Evolutionary conservation across 352 stramenopile species (phyloP), one percentile per base, ranked within the genome.

Genomic region (Phytophthora sp.): DNA sequence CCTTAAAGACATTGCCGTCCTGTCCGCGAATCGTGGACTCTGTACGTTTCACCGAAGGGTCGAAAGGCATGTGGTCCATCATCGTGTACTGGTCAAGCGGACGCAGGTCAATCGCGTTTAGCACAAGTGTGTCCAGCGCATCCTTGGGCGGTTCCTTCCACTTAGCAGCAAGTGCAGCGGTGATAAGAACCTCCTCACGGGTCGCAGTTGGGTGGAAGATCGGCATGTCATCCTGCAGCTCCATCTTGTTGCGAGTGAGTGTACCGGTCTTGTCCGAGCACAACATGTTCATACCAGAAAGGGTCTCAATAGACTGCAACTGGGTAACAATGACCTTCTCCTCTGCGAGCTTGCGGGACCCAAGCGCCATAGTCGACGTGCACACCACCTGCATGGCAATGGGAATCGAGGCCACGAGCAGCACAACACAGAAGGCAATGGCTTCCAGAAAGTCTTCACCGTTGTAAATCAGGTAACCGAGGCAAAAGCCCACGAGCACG

Each of bases 181-280:
- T 95, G 16, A 97, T 68, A 15, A 98, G 77, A 47, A 98, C 82
- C 41, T 96, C 84, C 49, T 97, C 89, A 31, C 94, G 85, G 23
- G 74, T 96, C 21, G 86, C 84, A 31, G 76, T 80, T 8, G 79
- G 76, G 54, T 84, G 81, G 71, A 95, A 97, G 57, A 96, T 92
- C 2, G 93, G 89, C 26, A 96, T 75, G 55, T 98, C 92, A 39
- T 96, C 89, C 75, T 98, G 90, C 29, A 98, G 76, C 47, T 97
- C 85, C 76, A 99, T 94, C 76, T 98, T 97, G 79, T 98, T 97
- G 57, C 94, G 82, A 16, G 96, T 99, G 27, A 98, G 84, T 45
- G 94, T 98, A 33, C 93, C 95, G 9, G 95, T 99, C 80, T 98
- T 99, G 79, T 99, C 97, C 21, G 88, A 97, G 76, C 94, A 99